Evolutionary conservation across 2,329 filamentous ascomycete genomes (phyloP), one percentile per base, ranked within the genome.

Genomic region (Monosporascus sp.): DNA sequence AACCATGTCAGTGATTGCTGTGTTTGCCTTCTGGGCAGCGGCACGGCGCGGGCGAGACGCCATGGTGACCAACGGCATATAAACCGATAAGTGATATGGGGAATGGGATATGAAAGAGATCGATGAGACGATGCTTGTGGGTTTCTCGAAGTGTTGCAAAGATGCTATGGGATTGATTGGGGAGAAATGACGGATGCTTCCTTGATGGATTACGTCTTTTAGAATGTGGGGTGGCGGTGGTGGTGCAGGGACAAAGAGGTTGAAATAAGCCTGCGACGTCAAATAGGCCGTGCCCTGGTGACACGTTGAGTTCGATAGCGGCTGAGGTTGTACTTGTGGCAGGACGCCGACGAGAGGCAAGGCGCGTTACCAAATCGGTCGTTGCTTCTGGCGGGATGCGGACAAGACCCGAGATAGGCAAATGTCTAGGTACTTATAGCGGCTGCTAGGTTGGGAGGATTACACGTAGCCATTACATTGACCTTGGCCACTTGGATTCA

Each of bases 1-100:
- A 63, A 73, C 74, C 67, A 78, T 72, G 72, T 77, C 72, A 76
- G 74, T 76, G 53, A 77, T 77, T 58, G 72, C 73, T 41, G 66
- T 67, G 38, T 69, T 74, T 50, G 74, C 74, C 65, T 68, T 70
- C 57, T 75, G 73, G 60, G 74, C 74, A 24, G 74, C 74, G 46
- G 73, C 74, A 60, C 74, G 71, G 52, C 74, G 68, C 46, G 67
- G 67, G 41, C 66, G 65, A 50, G 65, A 66, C 9, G 65, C 54
- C 65, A 69, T 69, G 57, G 53, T 55, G 47, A 38, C 34, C 34
- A 45, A 18, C 25, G 20, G 38, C 38, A 49, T 34, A 42, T 47
- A 49, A 37, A 36, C 39, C 27, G 48, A 44, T 31, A 47, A 31
- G 47, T 37, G 20, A 46, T 49, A 5, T 14, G 7, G 22, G 31